Evolutionary conservation across 139 green algal species (phyloP).

Genomic region (Micractinium sp.): DNA sequence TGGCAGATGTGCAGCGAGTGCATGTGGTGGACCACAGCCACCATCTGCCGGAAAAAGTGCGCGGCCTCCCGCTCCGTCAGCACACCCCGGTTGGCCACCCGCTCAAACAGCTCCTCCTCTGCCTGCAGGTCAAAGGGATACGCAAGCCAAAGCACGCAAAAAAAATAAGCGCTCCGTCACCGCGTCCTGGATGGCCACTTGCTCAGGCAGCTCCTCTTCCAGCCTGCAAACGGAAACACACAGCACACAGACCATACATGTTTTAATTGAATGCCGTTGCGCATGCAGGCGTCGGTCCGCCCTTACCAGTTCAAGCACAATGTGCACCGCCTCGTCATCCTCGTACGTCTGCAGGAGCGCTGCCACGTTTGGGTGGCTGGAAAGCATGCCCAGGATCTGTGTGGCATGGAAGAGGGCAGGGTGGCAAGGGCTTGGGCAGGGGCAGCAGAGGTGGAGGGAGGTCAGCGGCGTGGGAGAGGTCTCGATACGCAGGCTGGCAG

Average conservation of each 20-base stretch:
- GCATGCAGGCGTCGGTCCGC: too few relatives aligned
- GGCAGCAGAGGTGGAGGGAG: neutral
- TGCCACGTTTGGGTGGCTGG: slow-evolving; percentile 51
- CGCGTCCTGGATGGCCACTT: neutral
- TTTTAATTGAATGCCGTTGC: neutral
- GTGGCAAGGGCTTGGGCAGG: neutral
- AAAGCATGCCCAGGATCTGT: slow-evolving; percentile 39
- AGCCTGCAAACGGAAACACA: neutral
- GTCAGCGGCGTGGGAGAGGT: neutral
- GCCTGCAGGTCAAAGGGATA: too few relatives aligned
- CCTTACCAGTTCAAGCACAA: slow-evolving; percentile 54
- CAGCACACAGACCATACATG: neutral
- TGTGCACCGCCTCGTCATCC: slow-evolving; percentile 47
- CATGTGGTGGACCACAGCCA: slow-evolving; percentile 48
- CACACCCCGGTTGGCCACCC: slow-evolving; percentile 28
- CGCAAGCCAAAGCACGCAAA: too few relatives aligned
- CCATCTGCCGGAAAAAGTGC: slow-evolving; percentile 43
- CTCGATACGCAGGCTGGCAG: too few relatives aligned
- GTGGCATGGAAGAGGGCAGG: neutral
- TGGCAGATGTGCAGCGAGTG: slow-evolving; percentile 55
- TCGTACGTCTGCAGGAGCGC: slow-evolving; percentile 53
- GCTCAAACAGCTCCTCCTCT: slow-evolving; percentile 54
- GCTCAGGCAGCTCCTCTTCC: neutral
- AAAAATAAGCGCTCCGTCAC: too few relatives aligned
- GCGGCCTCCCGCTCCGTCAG: slow-evolving; percentile 46